Evolutionary conservation across 176 grass and related monocot genomes (phyloP).

Genomic region (Saccharum spontaneum): DNA sequence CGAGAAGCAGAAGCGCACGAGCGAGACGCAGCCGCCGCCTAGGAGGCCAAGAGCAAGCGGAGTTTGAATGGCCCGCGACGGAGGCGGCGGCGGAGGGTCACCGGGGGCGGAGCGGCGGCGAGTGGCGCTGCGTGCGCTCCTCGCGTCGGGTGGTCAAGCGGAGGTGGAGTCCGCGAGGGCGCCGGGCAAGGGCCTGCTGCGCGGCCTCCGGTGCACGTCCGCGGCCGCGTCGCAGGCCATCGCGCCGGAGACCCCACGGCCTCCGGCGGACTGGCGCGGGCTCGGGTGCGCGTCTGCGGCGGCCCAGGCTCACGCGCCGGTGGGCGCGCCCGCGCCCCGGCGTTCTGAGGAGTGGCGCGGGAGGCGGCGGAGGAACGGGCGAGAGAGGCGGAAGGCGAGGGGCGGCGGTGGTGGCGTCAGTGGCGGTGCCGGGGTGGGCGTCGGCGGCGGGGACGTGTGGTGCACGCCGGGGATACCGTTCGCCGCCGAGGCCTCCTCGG

Average conservation of each 20-base stretch:
- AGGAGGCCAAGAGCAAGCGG: not conserved
- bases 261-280: slow-evolving; percentile 31
- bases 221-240: slow-evolving; percentile 17
- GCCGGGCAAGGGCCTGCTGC: slow-evolving; percentile 27
- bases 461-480: slow-evolving; percentile 74
- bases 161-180: not conserved
- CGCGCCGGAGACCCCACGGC: not conserved
- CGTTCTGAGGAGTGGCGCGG: slow-evolving; percentile 48
- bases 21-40: not conserved
- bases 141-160: slow-evolving; percentile 12
- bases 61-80: slow-evolving; percentile 41
- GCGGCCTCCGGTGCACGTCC: slow-evolving; percentile 24
- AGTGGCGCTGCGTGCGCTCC: slow-evolving; percentile 28
- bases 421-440: not conserved
- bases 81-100: not conserved
- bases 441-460: slow-evolving; percentile 66
- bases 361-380: slow-evolving; percentile 39
- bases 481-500: slow-evolving; percentile 74
- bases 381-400: slow-evolving; percentile 55
- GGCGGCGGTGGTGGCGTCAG: not conserved
- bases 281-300: slow-evolving; percentile 76
- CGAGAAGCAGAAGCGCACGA: slow-evolving; percentile 23
- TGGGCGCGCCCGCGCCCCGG: not conserved
- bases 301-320: slow-evolving; percentile 37
- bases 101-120: slow-evolving; percentile 15